These are phyloP conservation scores for Aspergillus oerlinghausenensis DNA, from an alignment of 2,329 filamentous ascomycete species.

Conservation along the genomic window DNA sequence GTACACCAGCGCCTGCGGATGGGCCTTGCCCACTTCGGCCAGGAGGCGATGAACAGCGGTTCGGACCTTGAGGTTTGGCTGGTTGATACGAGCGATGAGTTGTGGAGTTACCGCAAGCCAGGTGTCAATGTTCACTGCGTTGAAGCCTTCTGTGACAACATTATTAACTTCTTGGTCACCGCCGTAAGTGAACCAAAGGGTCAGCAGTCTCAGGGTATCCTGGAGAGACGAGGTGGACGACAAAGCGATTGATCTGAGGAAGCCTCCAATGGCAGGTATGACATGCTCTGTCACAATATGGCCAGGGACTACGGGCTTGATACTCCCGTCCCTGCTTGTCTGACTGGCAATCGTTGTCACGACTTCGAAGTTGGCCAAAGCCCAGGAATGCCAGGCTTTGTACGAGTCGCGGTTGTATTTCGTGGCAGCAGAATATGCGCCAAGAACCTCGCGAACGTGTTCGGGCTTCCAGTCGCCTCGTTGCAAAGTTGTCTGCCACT, in stretches of 20 bases:
- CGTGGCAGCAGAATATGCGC: conserved; percentile 88
- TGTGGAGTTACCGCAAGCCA: conserved; percentile 99
- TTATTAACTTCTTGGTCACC: conserved; percentile 81
- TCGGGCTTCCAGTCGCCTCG: conserved; percentile 85
- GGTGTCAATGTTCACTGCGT: conserved; percentile 89
- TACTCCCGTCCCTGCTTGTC: conserved; percentile 53
- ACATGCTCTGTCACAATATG: conserved; percentile 78
- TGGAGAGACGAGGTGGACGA: conserved; percentile 90
- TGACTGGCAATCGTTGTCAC: conserved; percentile 74
- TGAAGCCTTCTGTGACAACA: conserved; percentile 84
- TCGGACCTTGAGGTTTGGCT: conserved; percentile 83
- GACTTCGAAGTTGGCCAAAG: conserved; percentile 95
- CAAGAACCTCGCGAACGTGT: conserved; percentile 79
- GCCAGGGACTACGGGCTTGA: conserved; percentile 53
- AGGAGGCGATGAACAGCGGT: conserved; percentile 88
- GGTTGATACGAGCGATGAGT: conserved; percentile 94
- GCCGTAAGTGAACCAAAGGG: conserved; percentile 94
- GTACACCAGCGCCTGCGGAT: conserved; percentile 95
- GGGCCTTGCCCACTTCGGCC: conserved; percentile 85
- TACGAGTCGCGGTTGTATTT: conserved; percentile 94
- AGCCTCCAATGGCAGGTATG: conserved; percentile 88
- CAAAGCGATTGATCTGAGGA: conserved; percentile 94
- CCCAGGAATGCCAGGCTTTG: conserved; percentile 99
- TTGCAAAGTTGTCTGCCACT: conserved; percentile 86
- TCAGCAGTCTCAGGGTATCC: conserved; percentile 86